Conservation (phyloP, 2,329 filamentous ascomycete genomes). For the Calonectria leucothoes region DNA sequence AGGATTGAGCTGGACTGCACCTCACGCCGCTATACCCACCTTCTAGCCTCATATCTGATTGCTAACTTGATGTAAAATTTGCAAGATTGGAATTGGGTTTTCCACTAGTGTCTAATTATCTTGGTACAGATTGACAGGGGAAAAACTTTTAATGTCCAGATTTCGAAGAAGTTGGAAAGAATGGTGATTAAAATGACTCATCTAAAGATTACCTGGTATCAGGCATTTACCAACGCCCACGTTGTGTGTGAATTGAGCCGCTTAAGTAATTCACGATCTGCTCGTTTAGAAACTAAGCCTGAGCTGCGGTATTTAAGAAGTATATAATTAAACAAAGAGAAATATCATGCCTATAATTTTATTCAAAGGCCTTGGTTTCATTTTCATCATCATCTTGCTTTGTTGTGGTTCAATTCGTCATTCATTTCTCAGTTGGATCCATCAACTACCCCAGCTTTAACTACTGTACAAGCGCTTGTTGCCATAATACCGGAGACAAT, state of each 20-base stretch:
- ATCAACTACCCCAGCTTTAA: not conserved
- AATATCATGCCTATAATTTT: not conserved
- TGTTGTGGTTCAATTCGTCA: not conserved
- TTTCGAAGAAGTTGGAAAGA: not conserved
- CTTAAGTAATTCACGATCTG: not conserved
- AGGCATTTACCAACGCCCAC: not conserved
- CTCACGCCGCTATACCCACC: not conserved
- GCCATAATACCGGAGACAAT: not conserved
- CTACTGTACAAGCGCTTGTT: not conserved
- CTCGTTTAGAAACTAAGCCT: not conserved
- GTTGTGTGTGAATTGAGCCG: not conserved
- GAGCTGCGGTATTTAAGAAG: not conserved
- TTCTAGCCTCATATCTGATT: not conserved
- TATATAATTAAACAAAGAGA: too few relatives aligned
- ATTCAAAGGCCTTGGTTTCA: not conserved
- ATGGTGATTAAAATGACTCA: not conserved
- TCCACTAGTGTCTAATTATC: not conserved
- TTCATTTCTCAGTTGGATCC: not conserved
- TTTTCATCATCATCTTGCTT: not conserved
- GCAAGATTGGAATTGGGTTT: not conserved
- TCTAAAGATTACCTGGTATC: not conserved
- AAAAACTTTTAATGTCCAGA: not conserved
- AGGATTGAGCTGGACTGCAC: conserved; percentile 4
- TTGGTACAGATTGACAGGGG: not conserved
- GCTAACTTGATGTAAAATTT: not conserved